These are phyloP conservation scores for Fusarium sp. DNA, from an alignment of 2,329 filamentous ascomycete species.

Conservation along the genomic window DNA sequence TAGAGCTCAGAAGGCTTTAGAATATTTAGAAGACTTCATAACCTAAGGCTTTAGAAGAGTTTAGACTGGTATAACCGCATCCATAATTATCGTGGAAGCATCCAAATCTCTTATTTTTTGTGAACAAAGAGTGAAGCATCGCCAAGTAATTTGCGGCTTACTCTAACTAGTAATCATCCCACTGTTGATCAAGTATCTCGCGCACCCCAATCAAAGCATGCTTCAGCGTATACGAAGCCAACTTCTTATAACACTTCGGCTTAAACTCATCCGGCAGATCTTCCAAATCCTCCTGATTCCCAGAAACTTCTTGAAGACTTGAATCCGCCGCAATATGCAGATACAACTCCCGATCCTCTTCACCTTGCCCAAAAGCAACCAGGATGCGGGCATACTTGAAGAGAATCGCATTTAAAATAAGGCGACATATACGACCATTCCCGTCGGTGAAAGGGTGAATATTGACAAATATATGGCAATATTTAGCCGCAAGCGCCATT, in stretches of 20 bases:
- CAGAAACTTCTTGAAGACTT: neutral
- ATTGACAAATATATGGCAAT: slow-evolving; percentile 51
- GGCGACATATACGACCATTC: slow-evolving; percentile 53
- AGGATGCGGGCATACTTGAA: slow-evolving; percentile 42
- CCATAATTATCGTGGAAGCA: too few relatives aligned
- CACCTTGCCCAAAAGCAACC: neutral
- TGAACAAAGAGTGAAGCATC: too few relatives aligned
- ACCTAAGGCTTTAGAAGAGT: too few relatives aligned
- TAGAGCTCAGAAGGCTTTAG: too few relatives aligned
- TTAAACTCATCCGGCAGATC: neutral
- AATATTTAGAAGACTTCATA: too few relatives aligned
- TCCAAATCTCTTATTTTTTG: too few relatives aligned
- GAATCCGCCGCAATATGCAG: neutral
- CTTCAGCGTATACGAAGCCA: slow-evolving; percentile 9
- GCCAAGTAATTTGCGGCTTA: too few relatives aligned
- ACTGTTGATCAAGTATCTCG: neutral
- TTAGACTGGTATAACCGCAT: too few relatives aligned
- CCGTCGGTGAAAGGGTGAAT: slow-evolving; percentile 57
- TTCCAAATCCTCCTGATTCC: neutral
- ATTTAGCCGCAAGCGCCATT: slow-evolving; percentile 47
- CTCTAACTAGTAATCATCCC: too few relatives aligned
- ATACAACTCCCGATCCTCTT: neutral
- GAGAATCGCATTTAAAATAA: slow-evolving; percentile 54
- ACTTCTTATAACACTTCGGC: neutral
- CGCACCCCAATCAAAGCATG: slow-evolving; percentile 8